Evolutionary conservation across 2,329 filamentous ascomycete species (phyloP).

Genomic region (Ophiocordyceps camponoti-saundersi): DNA sequence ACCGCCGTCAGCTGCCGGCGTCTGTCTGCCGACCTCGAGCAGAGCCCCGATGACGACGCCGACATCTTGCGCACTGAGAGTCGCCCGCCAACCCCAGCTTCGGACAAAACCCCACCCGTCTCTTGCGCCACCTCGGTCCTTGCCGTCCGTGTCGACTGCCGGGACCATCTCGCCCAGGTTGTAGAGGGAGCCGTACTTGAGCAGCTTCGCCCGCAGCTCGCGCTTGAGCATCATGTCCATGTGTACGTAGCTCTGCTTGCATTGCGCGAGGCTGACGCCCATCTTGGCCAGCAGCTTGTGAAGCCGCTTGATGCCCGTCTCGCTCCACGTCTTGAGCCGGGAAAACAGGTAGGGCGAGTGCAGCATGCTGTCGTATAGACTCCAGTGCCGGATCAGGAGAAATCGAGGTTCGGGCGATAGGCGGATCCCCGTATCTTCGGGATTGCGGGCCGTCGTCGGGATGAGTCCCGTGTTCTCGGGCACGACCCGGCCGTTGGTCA

Average conservation of each 20-base stretch:
- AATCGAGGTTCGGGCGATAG: conserved; percentile 89
- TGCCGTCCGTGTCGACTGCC: conserved; percentile 52
- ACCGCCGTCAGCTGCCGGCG: conserved; percentile 15
- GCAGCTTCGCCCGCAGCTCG: conserved; percentile 64
- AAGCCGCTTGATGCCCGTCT: conserved; percentile 69
- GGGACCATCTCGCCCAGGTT: conserved; percentile 89
- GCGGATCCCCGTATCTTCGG: conserved; percentile 82
- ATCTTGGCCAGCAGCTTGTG: conserved; percentile 96
- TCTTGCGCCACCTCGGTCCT: conserved; percentile 53
- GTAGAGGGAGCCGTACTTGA: conserved; percentile 86
- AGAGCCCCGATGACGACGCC: conserved; percentile 86
- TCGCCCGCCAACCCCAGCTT: conserved; percentile 95
- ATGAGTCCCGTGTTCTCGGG: conserved; percentile 66
- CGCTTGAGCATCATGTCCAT: conserved; percentile 98
- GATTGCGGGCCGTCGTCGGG: conserved; percentile 71
- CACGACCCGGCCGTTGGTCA: conserved; percentile 41
- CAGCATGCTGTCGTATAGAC: conserved; percentile 93
- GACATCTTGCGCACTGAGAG: conserved; percentile 81
- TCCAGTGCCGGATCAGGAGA: conserved; percentile 88
- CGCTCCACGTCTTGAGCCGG: conserved; percentile 85
- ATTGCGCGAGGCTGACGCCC: conserved; percentile 87
- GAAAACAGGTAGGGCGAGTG: conserved; percentile 92
- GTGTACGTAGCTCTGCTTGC: conserved; percentile 88
- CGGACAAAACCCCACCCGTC: conserved; percentile 95
- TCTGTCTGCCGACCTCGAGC: conserved; percentile 67